Base-by-base conservation (phyloP, 768 basidiomycete species). In the Amanita jacksonii region DNA sequence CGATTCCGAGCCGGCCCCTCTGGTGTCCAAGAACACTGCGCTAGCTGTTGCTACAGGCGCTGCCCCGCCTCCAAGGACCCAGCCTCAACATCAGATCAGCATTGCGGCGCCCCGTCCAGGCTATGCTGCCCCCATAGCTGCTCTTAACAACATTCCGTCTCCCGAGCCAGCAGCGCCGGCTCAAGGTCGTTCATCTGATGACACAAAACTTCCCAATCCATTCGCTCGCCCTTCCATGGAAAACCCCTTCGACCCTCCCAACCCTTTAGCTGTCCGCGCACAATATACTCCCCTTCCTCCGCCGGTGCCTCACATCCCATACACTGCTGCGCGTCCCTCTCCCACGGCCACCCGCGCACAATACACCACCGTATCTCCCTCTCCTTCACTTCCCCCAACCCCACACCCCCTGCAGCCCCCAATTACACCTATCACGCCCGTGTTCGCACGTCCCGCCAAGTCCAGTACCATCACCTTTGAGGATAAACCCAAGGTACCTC, bases 391-490 rank as follows among this genome's bases (percentile, higher is more conserved):
- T 54, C 59, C 36, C 57, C 61, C 41, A 8, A 69, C 64, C 1
- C 86, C 85, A 3, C 85, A 85, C 51, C 85, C 87, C 3, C 69
- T 90, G 3, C 78, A 77, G 41, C 77, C 85, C 0, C 82, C 86
- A 4, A 69, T 81, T 49, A 85, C 83, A 0, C 87, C 87, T 41
- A 89, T 89, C 49, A 76, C 70, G 0, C 85, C 87, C 12, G 78
- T 77, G 20, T 89, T 90, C 53, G 82, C 71, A 3, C 76, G 83
- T 33, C 85, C 86, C 1, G 62, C 68, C 3, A 56, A 61, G 30
- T 47, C 55, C 3, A 41, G 57, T 22, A 55, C 46, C 25, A 48
- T 81, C 54, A 71, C 68, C 50, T 78, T 79, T 48, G 61, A 69
- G 7, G 63, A 57, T 6, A 52, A 51, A 22, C 65, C 62, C 12